Percentiles rank a stretch among this genome's conserved stretches.
Conservation (phyloP, 441 rosid genomes). For the Hura crepitans region DNA sequence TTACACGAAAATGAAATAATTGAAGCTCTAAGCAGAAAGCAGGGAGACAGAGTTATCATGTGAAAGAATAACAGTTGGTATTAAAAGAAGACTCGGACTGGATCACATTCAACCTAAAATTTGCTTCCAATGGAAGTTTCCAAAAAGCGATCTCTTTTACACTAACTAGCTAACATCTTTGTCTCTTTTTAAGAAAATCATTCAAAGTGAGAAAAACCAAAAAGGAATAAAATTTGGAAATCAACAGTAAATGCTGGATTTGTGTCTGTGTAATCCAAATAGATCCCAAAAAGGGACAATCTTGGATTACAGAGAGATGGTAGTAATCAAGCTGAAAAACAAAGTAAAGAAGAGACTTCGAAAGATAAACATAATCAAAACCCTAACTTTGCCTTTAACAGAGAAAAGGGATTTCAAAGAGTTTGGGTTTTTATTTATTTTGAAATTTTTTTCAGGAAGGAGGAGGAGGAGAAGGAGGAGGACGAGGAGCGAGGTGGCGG, state of each 20-base stretch:
- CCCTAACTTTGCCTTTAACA: too few species aligned
- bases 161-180: background rate
- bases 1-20: background rate
- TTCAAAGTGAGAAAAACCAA: background rate
- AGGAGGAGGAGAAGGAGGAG: too few species aligned
- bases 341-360: too few species aligned
- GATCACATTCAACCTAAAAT: constrained; percentile 54
- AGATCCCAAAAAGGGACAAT: background rate
- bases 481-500: too few species aligned
- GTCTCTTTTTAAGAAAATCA: background rate
- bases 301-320: background rate
- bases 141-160: constrained; percentile 22
- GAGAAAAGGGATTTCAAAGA: too few species aligned
- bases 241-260: background rate
- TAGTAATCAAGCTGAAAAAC: too few species aligned
- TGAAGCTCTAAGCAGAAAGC: background rate
- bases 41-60: background rate
- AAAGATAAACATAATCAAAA: too few species aligned
- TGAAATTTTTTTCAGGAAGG: too few species aligned
- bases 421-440: too few species aligned
- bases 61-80: constrained; percentile 5
- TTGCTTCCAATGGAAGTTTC: constrained; percentile 61
- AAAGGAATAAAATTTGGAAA: background rate
- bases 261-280: background rate
- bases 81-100: constrained; percentile 27